Conservation (phyloP, 495 filamentous ascomycete genomes). For the Halenospora varia region DNA sequence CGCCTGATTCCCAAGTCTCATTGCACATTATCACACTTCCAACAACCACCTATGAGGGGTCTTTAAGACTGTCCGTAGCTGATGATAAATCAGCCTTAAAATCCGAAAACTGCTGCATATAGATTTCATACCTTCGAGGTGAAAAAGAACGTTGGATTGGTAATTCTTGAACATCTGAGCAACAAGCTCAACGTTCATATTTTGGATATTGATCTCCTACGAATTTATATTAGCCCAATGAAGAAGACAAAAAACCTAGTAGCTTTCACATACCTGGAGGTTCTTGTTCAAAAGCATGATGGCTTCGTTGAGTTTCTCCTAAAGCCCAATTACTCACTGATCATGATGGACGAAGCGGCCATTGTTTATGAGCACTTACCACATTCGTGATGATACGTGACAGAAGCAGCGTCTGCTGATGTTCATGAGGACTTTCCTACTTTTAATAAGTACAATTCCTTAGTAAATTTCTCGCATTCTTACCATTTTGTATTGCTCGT, state of each 20-base stretch:
- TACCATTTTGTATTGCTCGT: constrained; percentile 13
- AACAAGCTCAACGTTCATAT: constrained; percentile 97
- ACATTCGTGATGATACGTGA: constrained; percentile 97
- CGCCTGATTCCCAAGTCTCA: neutral
- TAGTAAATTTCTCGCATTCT: neutral
- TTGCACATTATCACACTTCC: neutral
- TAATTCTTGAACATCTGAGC: constrained; percentile 99
- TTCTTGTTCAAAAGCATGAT: constrained; percentile 87
- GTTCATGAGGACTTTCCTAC: constrained; percentile 95
- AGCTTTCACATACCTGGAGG: constrained; percentile 61
- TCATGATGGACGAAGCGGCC: too few relatives aligned
- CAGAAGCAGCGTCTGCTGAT: constrained; percentile 89
- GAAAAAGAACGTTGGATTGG: constrained; percentile 94
- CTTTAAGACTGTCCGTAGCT: constrained; percentile 85
- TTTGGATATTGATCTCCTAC: constrained; percentile 95
- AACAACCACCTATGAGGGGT: constrained; percentile 55
- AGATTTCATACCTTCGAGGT: constrained; percentile 73
- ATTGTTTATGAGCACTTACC: constrained; percentile 47
- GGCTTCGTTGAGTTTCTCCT: constrained; percentile 98
- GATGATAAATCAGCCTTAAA: constrained; percentile 9
- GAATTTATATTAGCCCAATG: neutral
- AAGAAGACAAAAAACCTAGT: neutral
- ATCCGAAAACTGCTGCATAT: neutral
- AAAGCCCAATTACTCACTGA: constrained; percentile 2
- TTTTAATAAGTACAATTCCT: neutral